A percentile compares a stretch with the other conserved stretches of the same genome.
Conservation (phyloP, 1,139 yeast genomes). For the Protomyces pachydermus region DNA sequence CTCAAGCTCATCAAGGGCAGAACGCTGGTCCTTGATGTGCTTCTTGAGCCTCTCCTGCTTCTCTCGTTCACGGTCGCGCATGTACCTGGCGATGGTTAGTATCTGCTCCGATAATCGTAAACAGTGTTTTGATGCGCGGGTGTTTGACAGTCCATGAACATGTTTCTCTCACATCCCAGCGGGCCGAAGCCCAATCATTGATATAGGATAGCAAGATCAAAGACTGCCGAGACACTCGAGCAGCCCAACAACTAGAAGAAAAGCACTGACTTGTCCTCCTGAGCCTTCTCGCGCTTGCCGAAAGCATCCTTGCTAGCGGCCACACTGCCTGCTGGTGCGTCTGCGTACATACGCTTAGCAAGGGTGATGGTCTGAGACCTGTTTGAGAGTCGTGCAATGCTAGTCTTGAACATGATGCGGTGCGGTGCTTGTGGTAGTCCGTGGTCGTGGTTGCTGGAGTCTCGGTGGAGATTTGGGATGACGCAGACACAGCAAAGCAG, state of each 20-base stretch:
- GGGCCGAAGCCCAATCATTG: background rate
- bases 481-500: background rate
- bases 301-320: slow-evolving; percentile 24
- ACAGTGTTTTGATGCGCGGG: no score
- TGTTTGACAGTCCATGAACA: no score
- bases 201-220: background rate
- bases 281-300: slow-evolving; percentile 61
- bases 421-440: background rate
- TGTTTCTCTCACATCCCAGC: background rate
- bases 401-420: background rate
- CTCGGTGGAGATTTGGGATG: background rate
- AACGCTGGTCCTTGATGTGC: slow-evolving; percentile 37
- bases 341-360: slow-evolving; percentile 9
- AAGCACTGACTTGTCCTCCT: slow-evolving; percentile 44
- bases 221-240: background rate
- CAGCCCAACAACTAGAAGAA: no score
- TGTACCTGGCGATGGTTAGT: slow-evolving; percentile 1
- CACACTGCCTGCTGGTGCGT: slow-evolving; percentile 20
- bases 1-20: slow-evolving; percentile 34
- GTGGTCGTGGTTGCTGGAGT: background rate
- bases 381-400: background rate
- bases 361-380: background rate
- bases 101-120: no score
- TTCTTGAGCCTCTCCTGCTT: slow-evolving; percentile 53
- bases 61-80: slow-evolving; percentile 48